Conservation (phyloP, 1,284 basidiomycete genomes). For the Microbotryum silenes-acaulis region DNA sequence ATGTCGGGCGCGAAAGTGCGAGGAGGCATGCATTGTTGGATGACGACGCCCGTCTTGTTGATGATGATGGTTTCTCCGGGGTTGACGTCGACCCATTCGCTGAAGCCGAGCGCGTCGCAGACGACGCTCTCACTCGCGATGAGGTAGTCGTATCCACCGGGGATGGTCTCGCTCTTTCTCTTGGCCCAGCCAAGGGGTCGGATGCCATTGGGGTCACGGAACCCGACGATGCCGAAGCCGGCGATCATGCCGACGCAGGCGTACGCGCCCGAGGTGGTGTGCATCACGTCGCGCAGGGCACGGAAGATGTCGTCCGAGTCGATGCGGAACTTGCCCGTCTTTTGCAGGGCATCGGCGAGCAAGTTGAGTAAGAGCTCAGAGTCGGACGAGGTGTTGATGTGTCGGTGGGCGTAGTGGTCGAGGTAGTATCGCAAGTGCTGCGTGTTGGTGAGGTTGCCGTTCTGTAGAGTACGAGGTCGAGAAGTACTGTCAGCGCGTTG, state of each 20-base stretch:
- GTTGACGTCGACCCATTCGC: conserved; percentile 85
- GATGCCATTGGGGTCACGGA: conserved; percentile 98
- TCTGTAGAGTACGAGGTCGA: conserved; percentile 50
- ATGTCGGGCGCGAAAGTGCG: conserved; percentile 91
- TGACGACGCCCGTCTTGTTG: conserved; percentile 55
- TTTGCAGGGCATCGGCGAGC: conserved; percentile 94
- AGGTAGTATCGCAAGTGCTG: conserved; percentile 75
- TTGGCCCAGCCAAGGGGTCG: conserved; percentile 69
- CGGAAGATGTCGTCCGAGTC: conserved; percentile 99
- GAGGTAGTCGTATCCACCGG: conserved; percentile 60
- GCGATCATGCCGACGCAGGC: conserved; percentile 97
- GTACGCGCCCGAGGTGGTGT: conserved; percentile 83
- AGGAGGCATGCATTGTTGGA: conserved; percentile 62
- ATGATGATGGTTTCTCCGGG: conserved; percentile 84
- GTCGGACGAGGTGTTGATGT: conserved; percentile 98
- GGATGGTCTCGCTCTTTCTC: conserved; percentile 32
- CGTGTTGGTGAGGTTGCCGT: conserved; percentile 98
- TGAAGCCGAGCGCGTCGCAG: conserved; percentile 84
- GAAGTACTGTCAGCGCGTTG: background rate
- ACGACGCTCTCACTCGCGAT: conserved; percentile 95
- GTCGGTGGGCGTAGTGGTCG: conserved; percentile 92
- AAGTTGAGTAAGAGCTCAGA: conserved; percentile 96
- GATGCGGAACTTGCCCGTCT: conserved; percentile 98
- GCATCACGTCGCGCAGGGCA: conserved; percentile 83
- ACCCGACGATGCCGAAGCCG: conserved; percentile 96